Percentiles rank a stretch among this genome's conserved stretches.
Evolutionary conservation across 1,284 basidiomycete species (phyloP).

Genomic region (Cutaneotrichosporon sp.): DNA sequence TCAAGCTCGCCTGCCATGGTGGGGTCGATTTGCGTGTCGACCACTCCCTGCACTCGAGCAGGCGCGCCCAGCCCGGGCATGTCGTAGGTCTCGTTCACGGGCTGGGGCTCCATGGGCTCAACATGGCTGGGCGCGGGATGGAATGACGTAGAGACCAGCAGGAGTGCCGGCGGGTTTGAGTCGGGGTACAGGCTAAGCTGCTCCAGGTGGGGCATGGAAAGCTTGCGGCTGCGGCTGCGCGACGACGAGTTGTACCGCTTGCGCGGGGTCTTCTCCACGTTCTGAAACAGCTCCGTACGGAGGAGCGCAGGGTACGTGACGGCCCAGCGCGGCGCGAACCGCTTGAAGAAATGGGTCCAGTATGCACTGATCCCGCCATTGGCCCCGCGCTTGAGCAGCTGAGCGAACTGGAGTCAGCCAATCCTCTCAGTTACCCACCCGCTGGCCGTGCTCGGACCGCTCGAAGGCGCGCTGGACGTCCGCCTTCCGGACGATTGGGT

Average conservation of each 20-base stretch:
- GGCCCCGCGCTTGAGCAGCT: neutral
- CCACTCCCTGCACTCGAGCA: too few relatives aligned
- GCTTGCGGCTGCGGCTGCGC: neutral
- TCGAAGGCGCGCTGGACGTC: neutral
- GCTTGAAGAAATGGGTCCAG: neutral
- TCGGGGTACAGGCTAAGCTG: too few relatives aligned
- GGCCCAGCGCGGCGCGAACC: neutral
- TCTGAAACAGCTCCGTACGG: neutral
- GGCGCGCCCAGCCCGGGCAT: too few relatives aligned
- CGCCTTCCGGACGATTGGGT: neutral
- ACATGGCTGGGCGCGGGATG: too few relatives aligned
- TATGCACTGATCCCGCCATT: neutral
- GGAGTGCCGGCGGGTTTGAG: too few relatives aligned
- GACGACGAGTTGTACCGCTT: neutral
- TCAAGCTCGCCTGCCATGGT: too few relatives aligned
- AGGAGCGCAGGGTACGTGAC: neutral
- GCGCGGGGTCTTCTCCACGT: neutral
- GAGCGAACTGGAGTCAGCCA: neutral
- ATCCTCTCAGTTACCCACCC: neutral
- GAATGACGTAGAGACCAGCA: too few relatives aligned
- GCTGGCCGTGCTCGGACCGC: neutral
- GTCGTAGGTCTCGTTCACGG: too few relatives aligned
- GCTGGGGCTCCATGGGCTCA: too few relatives aligned
- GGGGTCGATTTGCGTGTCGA: too few relatives aligned
- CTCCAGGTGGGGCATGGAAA: neutral